Percentiles rank a stretch among this genome's conserved stretches.
Evolutionary conservation across 75 land plant genomes (phyloP).

Genomic region (Pinus taeda): DNA sequence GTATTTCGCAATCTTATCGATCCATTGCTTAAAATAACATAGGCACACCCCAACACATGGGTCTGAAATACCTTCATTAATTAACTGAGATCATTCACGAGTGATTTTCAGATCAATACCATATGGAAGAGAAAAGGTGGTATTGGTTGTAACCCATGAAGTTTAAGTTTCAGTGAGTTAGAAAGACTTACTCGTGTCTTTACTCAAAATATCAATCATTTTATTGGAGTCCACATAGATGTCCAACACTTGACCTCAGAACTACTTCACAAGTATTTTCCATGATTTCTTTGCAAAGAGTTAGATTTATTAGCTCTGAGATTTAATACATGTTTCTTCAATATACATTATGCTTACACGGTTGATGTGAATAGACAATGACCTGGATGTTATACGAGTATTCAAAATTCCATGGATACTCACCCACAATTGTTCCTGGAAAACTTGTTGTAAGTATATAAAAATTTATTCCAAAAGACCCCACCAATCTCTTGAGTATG

Average conservation of each 20-base stretch:
- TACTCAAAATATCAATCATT: constrained; percentile 83
- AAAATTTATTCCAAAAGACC: not conserved
- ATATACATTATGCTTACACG: not conserved
- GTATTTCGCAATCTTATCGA: too few species aligned
- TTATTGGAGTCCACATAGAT: constrained; percentile 72
- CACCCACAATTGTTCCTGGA: constrained; percentile 86
- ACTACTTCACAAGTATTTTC: constrained; percentile 70
- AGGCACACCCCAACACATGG: too few species aligned
- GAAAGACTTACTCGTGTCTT: constrained; percentile 84
- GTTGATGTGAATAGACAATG: constrained; percentile 60
- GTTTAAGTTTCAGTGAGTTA: constrained; percentile 58
- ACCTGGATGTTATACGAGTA: constrained; percentile 94
- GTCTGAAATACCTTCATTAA: too few species aligned
- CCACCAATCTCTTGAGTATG: not conserved
- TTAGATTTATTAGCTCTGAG: not conserved
- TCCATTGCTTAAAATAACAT: too few species aligned
- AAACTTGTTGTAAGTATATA: constrained; percentile 71
- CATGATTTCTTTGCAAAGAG: not conserved
- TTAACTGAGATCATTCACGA: too few species aligned
- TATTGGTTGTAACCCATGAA: constrained; percentile 64
- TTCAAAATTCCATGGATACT: constrained; percentile 89
- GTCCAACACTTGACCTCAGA: constrained; percentile 91
- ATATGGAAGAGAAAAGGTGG: constrained; percentile 92
- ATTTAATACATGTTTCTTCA: too few species aligned
- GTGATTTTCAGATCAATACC: too few species aligned